Conservation (phyloP, 768 basidiomycete species). For the Mycena galopus region DNA sequence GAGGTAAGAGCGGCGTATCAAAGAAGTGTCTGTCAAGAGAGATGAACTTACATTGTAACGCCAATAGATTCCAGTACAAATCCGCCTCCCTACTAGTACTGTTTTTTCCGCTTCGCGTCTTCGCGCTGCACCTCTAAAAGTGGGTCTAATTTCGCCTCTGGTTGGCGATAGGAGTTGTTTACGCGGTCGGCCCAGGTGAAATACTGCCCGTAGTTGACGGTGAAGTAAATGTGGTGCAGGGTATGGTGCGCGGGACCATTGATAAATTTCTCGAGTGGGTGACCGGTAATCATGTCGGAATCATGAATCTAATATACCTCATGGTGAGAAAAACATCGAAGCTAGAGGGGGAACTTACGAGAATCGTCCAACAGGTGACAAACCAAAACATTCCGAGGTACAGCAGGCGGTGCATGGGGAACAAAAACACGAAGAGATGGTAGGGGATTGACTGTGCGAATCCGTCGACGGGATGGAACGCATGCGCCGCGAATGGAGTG, state of each 20-base stretch:
- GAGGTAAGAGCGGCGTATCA: no score
- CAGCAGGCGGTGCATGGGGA: conserved; percentile 88
- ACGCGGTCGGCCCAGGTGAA: conserved; percentile 94
- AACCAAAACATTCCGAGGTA: conserved; percentile 90
- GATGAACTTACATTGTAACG: no score
- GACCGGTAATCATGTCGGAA: conserved; percentile 97
- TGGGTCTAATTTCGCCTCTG: conserved; percentile 86
- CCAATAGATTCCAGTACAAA: background rate
- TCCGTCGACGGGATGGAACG: conserved; percentile 97
- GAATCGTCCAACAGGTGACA: conserved; percentile 94
- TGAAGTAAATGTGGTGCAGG: conserved; percentile 96
- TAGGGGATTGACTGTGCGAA: conserved; percentile 95
- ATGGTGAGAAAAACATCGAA: conserved; percentile 40
- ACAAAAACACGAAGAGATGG: conserved; percentile 90
- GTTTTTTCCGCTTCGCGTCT: background rate
- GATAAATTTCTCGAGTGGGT: conserved; percentile 88
- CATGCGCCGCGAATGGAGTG: conserved; percentile 97
- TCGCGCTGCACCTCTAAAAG: conserved; percentile 68
- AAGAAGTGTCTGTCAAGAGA: no score
- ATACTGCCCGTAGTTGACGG: conserved; percentile 98
- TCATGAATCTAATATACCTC: conserved; percentile 86
- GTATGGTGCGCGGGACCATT: conserved; percentile 99
- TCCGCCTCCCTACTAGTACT: background rate
- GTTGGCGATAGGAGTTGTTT: conserved; percentile 91
- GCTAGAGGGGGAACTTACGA: conserved; percentile 57